A percentile compares a stretch with the other conserved stretches of the same genome.
These are phyloP conservation scores for Xylariaceae sp. DNA, from an alignment of 2,329 filamentous ascomycete genomes.

Conservation along the genomic window DNA sequence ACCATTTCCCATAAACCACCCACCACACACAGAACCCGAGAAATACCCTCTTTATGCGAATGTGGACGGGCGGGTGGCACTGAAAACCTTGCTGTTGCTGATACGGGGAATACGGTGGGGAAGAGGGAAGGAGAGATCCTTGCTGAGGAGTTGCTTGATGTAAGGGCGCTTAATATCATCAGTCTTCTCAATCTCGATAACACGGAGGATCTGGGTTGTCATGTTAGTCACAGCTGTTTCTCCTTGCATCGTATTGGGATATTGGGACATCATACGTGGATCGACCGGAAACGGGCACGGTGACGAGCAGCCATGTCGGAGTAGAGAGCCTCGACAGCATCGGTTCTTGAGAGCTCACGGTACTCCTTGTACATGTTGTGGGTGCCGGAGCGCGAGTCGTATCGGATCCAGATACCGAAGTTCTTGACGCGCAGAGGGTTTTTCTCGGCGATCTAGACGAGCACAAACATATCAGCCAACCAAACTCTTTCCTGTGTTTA, in stretches of 20 bases:
- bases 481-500: neutral
- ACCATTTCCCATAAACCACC: conserved; percentile 55
- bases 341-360: conserved; percentile 96
- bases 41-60: conserved; percentile 80
- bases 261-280: conserved; percentile 75
- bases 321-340: conserved; percentile 96
- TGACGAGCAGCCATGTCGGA: conserved; percentile 99
- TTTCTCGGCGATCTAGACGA: conserved; percentile 90
- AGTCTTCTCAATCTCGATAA: conserved; percentile 94
- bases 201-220: conserved; percentile 83
- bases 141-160: conserved; percentile 97
- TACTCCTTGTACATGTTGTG: conserved; percentile 99
- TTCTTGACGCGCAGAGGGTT: conserved; percentile 99
- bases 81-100: conserved; percentile 88
- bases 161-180: conserved; percentile 97
- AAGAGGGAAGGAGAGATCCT: conserved; percentile 97
- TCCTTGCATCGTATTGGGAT: neutral
- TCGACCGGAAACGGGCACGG: conserved; percentile 95
- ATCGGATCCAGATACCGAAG: conserved; percentile 99
- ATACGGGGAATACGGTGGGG: conserved; percentile 92
- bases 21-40: conserved; percentile 50
- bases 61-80: conserved; percentile 90
- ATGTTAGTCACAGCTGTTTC: conserved; percentile 36
- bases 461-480: conserved; percentile 23
- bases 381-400: conserved; percentile 98